These are phyloP conservation scores for Solanum peruvianum DNA, from an alignment of 257 asterid genomes.

Conservation along the genomic window DNA sequence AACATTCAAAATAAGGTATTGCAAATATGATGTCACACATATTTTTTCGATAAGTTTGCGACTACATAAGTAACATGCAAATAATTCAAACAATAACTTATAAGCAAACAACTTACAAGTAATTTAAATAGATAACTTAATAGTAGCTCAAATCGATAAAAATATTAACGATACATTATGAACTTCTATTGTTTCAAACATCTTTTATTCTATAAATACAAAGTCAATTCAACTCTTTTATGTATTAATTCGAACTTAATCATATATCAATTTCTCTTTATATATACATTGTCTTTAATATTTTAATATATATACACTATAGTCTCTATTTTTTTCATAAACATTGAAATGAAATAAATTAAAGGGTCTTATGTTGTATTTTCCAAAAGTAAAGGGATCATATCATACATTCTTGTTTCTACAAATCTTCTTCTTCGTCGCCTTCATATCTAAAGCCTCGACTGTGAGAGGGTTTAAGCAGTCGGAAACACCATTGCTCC, in stretches of 20 bases:
- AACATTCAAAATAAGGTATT: not conserved
- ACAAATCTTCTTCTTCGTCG: not conserved
- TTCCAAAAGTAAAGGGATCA: not conserved
- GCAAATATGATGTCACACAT: not conserved
- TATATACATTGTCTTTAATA: too few species aligned
- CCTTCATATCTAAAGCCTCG: not conserved
- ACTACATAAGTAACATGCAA: not conserved
- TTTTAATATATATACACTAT: too few species aligned
- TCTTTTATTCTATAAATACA: too few species aligned
- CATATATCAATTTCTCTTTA: too few species aligned
- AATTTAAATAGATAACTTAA: too few species aligned
- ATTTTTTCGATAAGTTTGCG: not conserved
- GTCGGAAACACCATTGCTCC: not conserved
- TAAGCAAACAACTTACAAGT: too few species aligned
- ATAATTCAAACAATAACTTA: not conserved
- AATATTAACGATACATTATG: fast-evolving
- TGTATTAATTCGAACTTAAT: too few species aligned
- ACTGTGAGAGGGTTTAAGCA: not conserved
- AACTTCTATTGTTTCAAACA: too few species aligned
- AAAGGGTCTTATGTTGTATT: not conserved
- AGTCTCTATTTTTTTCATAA: too few species aligned
- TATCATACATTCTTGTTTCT: not conserved
- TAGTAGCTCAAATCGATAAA: too few species aligned
- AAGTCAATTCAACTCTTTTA: too few species aligned
- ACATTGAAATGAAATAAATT: not conserved